Percentiles rank a stretch among this genome's conserved stretches.
phyloP scores from a whole-genome alignment of 805 yeast genomes.

The Candida suzukii region DNA sequence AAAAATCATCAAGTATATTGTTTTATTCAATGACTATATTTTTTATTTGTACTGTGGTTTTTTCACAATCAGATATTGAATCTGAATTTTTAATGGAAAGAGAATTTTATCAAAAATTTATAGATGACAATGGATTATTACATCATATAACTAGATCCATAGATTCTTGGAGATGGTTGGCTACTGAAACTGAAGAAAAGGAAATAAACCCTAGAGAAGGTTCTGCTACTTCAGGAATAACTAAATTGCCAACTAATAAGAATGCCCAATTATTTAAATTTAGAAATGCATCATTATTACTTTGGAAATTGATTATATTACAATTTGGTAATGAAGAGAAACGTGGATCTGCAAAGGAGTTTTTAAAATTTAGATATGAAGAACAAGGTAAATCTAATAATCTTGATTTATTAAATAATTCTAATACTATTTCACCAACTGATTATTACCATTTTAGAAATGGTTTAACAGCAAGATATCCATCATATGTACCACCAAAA shows the following conservation, averaged over 20 bases:
- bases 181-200: conserved; percentile 15
- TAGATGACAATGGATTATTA: conserved; percentile 31
- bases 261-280: conserved; percentile 31
- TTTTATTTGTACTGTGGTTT: conserved; percentile 5
- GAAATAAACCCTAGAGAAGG: conserved; percentile 1
- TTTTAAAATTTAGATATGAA: conserved; percentile 35
- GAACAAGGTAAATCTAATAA: conserved; percentile 2
- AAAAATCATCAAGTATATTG: conserved; percentile 19
- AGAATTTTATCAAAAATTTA: conserved; percentile 1
- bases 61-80: neutral
- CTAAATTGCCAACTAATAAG: neutral
- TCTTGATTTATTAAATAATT: conserved; percentile 7
- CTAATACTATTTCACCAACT: conserved; percentile 58
- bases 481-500: conserved; percentile 52
- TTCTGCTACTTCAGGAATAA: neutral
- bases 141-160: conserved; percentile 38
- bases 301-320: conserved; percentile 47
- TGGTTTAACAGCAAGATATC: conserved; percentile 69
- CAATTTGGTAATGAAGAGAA: conserved; percentile 54
- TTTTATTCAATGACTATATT: conserved; percentile 22
- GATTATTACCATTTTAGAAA: conserved; percentile 78
- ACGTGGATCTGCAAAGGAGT: conserved; percentile 37
- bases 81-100: neutral
- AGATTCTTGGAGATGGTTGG: conserved; percentile 62
- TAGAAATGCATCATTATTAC: conserved; percentile 46